Percentiles rank a stretch among this genome's conserved stretches.
phyloP scores from a whole-genome alignment of 108 stramenopile genomes.

The Fragilaria crotonensis region DNA sequence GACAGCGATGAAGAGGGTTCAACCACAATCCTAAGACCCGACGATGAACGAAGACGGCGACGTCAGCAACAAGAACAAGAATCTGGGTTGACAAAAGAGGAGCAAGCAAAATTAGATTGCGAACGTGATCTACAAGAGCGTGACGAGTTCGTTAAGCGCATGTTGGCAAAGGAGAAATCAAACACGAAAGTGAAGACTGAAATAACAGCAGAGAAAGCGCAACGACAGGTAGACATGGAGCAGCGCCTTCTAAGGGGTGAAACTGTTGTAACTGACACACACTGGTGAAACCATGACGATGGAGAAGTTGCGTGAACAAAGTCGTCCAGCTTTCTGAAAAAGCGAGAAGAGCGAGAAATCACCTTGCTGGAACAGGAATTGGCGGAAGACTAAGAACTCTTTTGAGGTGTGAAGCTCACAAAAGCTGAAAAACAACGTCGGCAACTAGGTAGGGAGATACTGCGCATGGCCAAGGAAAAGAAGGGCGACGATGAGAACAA shows the following conservation, averaged over 20 bases:
- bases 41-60: too few species aligned
- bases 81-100: too few species aligned
- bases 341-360: conserved; percentile 89
- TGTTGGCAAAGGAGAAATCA: conserved; percentile 75
- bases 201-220: too few species aligned
- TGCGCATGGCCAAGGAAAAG: conserved; percentile 62
- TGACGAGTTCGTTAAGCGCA: conserved; percentile 88
- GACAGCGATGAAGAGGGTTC: too few species aligned
- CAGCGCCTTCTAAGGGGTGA: conserved; percentile 83
- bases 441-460: conserved; percentile 70
- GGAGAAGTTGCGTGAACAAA: conserved; percentile 73
- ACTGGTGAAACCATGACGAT: conserved; percentile 56
- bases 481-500: conserved; percentile 33
- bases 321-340: conserved; percentile 87
- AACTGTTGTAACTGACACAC: conserved; percentile 46
- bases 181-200: conserved; percentile 41
- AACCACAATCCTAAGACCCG: too few species aligned
- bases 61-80: too few species aligned
- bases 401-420: conserved; percentile 69
- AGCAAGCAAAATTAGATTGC: too few species aligned
- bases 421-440: conserved; percentile 60
- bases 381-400: conserved; percentile 92
- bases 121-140: too few species aligned
- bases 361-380: too few species aligned
- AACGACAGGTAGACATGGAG: conserved; percentile 58